Evolutionary conservation across 1,284 basidiomycete species (phyloP).

Genomic region (Austroboletus olivaceoglutinosus): DNA sequence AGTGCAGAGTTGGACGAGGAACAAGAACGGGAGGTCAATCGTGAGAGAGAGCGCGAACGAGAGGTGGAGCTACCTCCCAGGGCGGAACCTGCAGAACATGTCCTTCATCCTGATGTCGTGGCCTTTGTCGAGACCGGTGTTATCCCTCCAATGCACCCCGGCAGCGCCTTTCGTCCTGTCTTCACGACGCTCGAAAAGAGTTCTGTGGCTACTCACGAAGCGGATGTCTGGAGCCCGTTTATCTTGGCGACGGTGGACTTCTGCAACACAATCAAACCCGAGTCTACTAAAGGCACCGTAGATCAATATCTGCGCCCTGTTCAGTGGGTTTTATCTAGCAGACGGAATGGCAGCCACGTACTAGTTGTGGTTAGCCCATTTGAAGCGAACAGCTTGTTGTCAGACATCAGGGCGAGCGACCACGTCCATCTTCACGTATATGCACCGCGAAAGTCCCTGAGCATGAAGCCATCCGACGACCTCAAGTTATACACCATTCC

Average conservation of each 20-base stretch:
- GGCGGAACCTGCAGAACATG: background rate
- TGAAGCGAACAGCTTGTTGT: no score
- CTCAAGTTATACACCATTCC: no score
- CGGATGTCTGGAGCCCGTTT: conserved; percentile 6
- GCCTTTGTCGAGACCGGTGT: conserved; percentile 21
- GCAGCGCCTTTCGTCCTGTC: background rate
- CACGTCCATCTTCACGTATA: no score
- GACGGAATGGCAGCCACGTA: background rate
- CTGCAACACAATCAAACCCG: conserved; percentile 3
- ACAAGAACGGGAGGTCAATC: conserved; percentile 43
- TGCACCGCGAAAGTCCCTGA: no score
- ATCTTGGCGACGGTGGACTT: conserved; percentile 28
- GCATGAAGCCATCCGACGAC: no score
- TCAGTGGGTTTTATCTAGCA: conserved; percentile 39
- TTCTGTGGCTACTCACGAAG: background rate
- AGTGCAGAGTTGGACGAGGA: conserved; percentile 38
- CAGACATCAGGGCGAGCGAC: no score
- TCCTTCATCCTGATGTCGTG: conserved; percentile 8
- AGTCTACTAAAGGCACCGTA: background rate
- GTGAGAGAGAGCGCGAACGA: conserved; percentile 40
- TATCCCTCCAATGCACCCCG: background rate
- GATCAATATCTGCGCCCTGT: conserved; percentile 40
- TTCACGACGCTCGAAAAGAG: background rate
- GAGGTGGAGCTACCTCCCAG: background rate
- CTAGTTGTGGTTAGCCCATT: conserved; percentile 41